phyloP scores from a whole-genome alignment of 768 basidiomycete species.

The Leccinum olivaceopallidum region DNA sequence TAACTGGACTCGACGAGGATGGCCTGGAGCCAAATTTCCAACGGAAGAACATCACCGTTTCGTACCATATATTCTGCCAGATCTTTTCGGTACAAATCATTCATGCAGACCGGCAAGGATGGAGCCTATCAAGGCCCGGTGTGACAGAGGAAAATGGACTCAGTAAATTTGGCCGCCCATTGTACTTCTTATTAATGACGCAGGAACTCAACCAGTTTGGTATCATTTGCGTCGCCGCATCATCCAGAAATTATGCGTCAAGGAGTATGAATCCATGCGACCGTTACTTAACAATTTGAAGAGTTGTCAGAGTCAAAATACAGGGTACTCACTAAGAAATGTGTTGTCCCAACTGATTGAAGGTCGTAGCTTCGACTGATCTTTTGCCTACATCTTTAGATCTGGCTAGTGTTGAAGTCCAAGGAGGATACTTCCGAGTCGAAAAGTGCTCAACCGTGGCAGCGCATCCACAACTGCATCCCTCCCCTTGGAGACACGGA shows the following conservation, averaged over 20 bases:
- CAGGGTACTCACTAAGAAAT: background rate
- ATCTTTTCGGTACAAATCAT: background rate
- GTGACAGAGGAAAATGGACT: background rate
- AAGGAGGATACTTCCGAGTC: background rate
- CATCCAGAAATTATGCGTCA: background rate
- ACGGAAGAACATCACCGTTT: background rate
- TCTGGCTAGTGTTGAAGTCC: background rate
- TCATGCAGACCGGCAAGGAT: background rate
- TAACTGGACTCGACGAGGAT: background rate
- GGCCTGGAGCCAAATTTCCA: background rate
- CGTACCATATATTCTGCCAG: background rate
- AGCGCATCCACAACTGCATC: background rate
- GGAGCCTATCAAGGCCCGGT: background rate
- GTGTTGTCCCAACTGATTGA: background rate
- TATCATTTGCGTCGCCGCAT: background rate
- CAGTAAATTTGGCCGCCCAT: background rate
- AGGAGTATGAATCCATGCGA: background rate
- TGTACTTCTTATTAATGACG: background rate
- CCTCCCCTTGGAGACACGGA: too few relatives aligned
- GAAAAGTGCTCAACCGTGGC: background rate
- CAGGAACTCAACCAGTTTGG: background rate
- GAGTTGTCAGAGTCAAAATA: background rate
- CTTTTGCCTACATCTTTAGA: background rate
- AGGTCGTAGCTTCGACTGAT: background rate
- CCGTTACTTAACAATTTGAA: background rate